Evolutionary conservation across 805 yeast species (phyloP), one percentile per base, ranked within the genome.

Genomic region (Yarrowia alimentaria): DNA sequence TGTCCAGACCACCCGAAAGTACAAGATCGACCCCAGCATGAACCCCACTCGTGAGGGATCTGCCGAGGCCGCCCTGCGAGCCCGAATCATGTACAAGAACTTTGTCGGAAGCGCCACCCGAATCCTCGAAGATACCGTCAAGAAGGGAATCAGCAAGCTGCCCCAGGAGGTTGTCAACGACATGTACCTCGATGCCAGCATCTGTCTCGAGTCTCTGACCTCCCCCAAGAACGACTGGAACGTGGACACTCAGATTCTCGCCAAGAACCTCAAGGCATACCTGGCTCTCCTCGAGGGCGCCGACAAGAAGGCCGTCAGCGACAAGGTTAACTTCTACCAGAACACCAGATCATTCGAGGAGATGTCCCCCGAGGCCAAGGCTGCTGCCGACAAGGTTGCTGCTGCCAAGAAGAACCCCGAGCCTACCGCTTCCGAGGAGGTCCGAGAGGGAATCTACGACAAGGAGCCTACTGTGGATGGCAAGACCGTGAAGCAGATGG

Each of bases 141-240:
- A 37, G 22, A 24, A 30, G 35, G 37, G 30, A 16, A 12, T 22
- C 50, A 24, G 30, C 29, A 12, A 21, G 9, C 18, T 22, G 12
- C 30, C 50, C 18, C 24, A 30, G 35, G 37, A 33, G 3, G 50
- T 20, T 13, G 17, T 13, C 18, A 30, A 43, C 17, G 37, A 43
- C 20, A 43, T 43, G 50, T 30, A 30, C 50, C 50, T 43, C n/a
- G 50, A 43, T 17, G 50, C 50, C 18, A 30, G 21, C 37, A 12
- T 43, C 18, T 9, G 37, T 17, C 50, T 30, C 11, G 37, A 43
- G 16, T 6, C 37, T 16, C 30, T 43, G 20, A 22, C 11, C n/a
- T 5, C 17, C 22, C 37, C 50, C 17, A 30, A 20, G 17, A 43
- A 43, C 30, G 37, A 43, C 33, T 40, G 47, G 47, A 40, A 40